phyloP scores from a whole-genome alignment of 2,329 filamentous ascomycete genomes.

The Paraphoma sp. region DNA sequence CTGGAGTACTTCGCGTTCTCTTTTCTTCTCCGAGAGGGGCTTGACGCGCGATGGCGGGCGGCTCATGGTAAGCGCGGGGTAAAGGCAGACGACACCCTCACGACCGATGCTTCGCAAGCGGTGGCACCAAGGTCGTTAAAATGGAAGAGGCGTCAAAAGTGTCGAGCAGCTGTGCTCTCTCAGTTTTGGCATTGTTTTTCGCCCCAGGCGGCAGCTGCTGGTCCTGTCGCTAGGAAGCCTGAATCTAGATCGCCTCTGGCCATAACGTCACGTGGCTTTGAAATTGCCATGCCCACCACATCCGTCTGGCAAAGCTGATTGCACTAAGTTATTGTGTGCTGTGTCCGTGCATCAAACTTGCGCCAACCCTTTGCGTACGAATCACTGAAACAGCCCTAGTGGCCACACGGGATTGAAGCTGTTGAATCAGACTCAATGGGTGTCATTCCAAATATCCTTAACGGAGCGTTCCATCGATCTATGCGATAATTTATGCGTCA shows the following conservation, averaged over 20 bases:
- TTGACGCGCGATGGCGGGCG: neutral
- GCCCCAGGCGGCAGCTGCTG: neutral
- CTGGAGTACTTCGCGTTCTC: constrained; percentile 35
- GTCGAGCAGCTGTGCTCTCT: neutral
- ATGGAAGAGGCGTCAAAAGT: neutral
- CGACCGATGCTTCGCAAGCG: neutral
- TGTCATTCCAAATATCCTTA: neutral
- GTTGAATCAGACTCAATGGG: neutral
- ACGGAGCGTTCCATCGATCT: neutral
- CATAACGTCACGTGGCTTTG: neutral
- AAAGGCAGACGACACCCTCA: neutral
- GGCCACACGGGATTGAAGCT: neutral
- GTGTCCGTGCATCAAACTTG: too few relatives aligned
- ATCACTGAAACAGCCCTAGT: neutral
- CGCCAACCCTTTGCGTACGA: neutral
- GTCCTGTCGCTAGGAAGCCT: neutral
- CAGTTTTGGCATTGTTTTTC: neutral
- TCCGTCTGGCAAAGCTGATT: neutral
- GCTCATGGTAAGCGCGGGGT: neutral
- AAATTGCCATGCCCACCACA: neutral
- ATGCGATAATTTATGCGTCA: neutral
- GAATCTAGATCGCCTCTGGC: neutral
- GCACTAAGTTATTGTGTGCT: neutral
- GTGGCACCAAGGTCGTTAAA: neutral
- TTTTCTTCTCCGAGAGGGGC: constrained; percentile 11